Percentiles rank a stretch among this genome's conserved stretches.
Evolutionary conservation across 208 protist species (phyloP).

Genomic region (Kentomonas sorsogonicus): DNA sequence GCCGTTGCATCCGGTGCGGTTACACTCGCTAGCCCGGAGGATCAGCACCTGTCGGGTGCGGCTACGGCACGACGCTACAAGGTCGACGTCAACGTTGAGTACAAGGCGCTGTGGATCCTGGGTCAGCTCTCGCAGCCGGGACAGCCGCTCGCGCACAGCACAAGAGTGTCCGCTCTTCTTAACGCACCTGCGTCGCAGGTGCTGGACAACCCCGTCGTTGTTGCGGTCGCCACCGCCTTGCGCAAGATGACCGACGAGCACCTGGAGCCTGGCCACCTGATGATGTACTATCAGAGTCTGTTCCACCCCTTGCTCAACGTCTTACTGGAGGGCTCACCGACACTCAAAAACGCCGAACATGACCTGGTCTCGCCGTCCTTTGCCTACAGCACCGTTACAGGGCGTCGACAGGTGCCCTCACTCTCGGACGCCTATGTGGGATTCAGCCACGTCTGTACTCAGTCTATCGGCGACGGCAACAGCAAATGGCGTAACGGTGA

Average conservation of each 20-base stretch:
- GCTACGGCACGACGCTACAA: too few relatives aligned
- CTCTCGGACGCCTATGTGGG: conserved; percentile 59
- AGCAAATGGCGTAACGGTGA: conserved; percentile 36
- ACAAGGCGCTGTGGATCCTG: conserved; percentile 81
- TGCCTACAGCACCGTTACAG: conserved; percentile 66
- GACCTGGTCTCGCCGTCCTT: conserved; percentile 47
- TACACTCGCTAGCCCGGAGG: too few relatives aligned
- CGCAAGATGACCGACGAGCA: conserved; percentile 67
- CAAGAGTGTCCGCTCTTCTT: conserved; percentile 55
- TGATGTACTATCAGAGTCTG: conserved; percentile 76
- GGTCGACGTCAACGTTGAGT: too few relatives aligned
- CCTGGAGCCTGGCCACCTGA: conserved; percentile 70
- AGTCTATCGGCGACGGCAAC: conserved; percentile 60
- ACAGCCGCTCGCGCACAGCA: conserved; percentile 79
- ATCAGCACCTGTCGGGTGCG: too few relatives aligned
- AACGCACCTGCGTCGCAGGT: conserved; percentile 37
- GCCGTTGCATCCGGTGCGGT: too few relatives aligned
- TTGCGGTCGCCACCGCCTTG: conserved; percentile 61
- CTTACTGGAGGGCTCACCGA: conserved; percentile 49
- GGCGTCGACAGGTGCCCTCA: conserved; percentile 55
- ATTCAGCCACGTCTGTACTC: conserved; percentile 31
- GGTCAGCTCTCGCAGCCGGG: conserved; percentile 64
- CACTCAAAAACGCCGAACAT: conserved; percentile 52
- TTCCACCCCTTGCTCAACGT: conserved; percentile 70
- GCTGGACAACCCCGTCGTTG: conserved; percentile 60